Conservation (phyloP, 352 stramenopile species). For the Thalassiosira allenii region DNA sequence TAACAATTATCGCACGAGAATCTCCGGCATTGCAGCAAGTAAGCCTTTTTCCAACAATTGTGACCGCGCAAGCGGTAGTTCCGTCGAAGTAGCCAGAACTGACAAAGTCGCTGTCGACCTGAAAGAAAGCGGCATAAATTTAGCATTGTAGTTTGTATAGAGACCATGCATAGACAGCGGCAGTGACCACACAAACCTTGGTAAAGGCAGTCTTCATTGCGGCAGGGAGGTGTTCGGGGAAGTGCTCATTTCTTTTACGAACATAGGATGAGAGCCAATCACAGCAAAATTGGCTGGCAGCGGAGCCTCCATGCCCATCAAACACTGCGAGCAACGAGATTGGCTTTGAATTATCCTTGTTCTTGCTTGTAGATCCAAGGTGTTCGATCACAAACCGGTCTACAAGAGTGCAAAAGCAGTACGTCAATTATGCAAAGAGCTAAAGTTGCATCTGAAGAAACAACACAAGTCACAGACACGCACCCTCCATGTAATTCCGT, state of each 20-base stretch:
- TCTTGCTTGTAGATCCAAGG: slow-evolving; percentile 68
- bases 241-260: slow-evolving; percentile 75
- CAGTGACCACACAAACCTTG: slow-evolving; percentile 43
- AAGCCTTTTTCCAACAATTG: slow-evolving; percentile 86
- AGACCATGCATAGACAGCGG: too few relatives aligned
- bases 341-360: slow-evolving; percentile 59
- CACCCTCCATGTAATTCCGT: slow-evolving; percentile 85
- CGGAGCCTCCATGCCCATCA: slow-evolving; percentile 84
- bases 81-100: slow-evolving; percentile 76
- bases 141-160: too few relatives aligned
- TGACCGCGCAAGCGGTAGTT: slow-evolving; percentile 85
- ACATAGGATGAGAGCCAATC: slow-evolving; percentile 85
- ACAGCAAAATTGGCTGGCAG: slow-evolving; percentile 82
- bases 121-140: too few relatives aligned
- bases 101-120: slow-evolving; percentile 83
- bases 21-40: slow-evolving; percentile 91
- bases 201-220: slow-evolving; percentile 82
- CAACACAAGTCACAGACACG: slow-evolving; percentile 7
- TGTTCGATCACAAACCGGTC: slow-evolving; percentile 84
- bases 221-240: slow-evolving; percentile 72
- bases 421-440: background rate
- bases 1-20: slow-evolving; percentile 87
- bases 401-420: slow-evolving; percentile 8
- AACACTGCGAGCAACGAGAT: slow-evolving; percentile 70
- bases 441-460: background rate